Evolutionary conservation across 768 basidiomycete species (phyloP).

Genomic region (Lepiota subincarnata): DNA sequence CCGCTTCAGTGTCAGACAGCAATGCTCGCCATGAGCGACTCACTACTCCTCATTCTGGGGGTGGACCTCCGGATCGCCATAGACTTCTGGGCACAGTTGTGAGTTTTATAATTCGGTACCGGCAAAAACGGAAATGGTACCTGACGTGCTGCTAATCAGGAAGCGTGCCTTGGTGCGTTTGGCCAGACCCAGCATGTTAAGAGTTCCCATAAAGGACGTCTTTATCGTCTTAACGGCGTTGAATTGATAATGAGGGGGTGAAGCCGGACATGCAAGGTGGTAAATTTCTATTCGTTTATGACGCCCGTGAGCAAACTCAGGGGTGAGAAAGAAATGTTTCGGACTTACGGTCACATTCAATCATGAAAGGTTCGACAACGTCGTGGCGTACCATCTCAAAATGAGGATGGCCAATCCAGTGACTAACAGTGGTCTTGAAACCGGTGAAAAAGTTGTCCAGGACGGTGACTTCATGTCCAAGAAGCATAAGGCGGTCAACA

Average conservation of each 20-base stretch:
- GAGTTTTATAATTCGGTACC: slow-evolving; percentile 7
- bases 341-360: slow-evolving; percentile 91
- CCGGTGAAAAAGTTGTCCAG: slow-evolving; percentile 99
- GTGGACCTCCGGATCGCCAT: slow-evolving; percentile 97
- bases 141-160: slow-evolving; percentile 92
- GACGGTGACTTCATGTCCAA: slow-evolving; percentile 97
- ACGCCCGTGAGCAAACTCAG: slow-evolving; percentile 6
- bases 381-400: slow-evolving; percentile 98
- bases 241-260: slow-evolving; percentile 96
- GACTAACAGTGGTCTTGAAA: slow-evolving; percentile 91
- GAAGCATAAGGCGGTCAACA: slow-evolving; percentile 94
- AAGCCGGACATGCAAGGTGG: slow-evolving; percentile 96
- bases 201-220: slow-evolving; percentile 96
- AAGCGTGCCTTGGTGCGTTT: slow-evolving; percentile 98
- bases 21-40: slow-evolving; percentile 24
- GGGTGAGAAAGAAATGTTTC: background rate
- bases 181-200: slow-evolving; percentile 98
- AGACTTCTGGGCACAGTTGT: slow-evolving; percentile 65
- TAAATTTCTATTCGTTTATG: slow-evolving; percentile 72
- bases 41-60: slow-evolving; percentile 96
- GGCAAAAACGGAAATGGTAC: slow-evolving; percentile 36
- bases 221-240: slow-evolving; percentile 98
- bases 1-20: slow-evolving; percentile 16
- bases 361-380: slow-evolving; percentile 96
- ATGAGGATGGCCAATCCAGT: slow-evolving; percentile 98